These are phyloP conservation scores for Phoma herbarum DNA, from an alignment of 2,329 filamentous ascomycete genomes.

Conservation along the genomic window DNA sequence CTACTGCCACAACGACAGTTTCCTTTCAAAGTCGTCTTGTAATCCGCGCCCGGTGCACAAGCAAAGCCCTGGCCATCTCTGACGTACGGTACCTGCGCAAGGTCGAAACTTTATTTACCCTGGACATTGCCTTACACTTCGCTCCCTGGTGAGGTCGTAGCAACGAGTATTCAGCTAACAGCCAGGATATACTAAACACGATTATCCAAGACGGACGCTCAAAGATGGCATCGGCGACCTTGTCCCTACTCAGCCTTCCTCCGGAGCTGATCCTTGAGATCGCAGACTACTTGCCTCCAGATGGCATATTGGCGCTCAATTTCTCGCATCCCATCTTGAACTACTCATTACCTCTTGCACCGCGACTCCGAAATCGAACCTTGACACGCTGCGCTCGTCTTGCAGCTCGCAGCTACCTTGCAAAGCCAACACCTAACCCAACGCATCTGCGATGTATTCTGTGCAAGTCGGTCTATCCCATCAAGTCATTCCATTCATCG, in stretches of 20 bases:
- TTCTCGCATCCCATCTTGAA: conserved; percentile 47
- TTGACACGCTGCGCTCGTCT: conserved; percentile 41
- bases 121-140: neutral
- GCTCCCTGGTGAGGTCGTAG: neutral
- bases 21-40: neutral
- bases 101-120: conserved; percentile 6
- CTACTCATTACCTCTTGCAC: conserved; percentile 32
- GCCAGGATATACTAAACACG: neutral
- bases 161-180: neutral
- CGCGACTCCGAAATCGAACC: conserved; percentile 22
- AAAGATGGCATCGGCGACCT: conserved; percentile 17
- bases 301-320: conserved; percentile 51
- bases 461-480: conserved; percentile 44
- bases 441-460: conserved; percentile 40
- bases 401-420: conserved; percentile 42
- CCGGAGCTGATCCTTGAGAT: conserved; percentile 54
- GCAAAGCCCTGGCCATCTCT: conserved; percentile 5
- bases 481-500: conserved; percentile 42
- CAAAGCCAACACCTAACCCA: conserved; percentile 19
- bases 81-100: conserved; percentile 11
- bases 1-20: conserved; percentile 5
- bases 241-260: conserved; percentile 45
- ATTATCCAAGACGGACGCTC: neutral
- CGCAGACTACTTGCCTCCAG: conserved; percentile 46
- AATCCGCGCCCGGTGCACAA: conserved; percentile 9